Percentiles rank a stretch among this genome's conserved stretches.
These are phyloP conservation scores for Fusarium paranaense DNA, from an alignment of 2,329 filamentous ascomycete genomes.

Conservation along the genomic window DNA sequence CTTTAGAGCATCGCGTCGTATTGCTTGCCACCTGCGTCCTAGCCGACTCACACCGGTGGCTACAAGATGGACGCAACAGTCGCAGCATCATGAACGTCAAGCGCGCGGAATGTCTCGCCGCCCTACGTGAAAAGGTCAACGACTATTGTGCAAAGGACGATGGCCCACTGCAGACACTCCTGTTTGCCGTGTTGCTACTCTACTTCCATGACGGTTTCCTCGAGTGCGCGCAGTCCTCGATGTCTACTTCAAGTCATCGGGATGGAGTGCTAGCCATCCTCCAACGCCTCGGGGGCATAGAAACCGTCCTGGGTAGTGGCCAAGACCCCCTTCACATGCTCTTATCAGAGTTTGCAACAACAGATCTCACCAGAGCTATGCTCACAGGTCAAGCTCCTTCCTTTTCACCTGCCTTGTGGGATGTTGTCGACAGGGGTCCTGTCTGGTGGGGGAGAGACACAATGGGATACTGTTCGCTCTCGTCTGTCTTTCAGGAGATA, in stretches of 20 bases:
- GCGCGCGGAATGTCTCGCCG: slow-evolving; percentile 47
- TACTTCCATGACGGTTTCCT: slow-evolving; percentile 56
- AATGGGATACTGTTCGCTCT: slow-evolving; percentile 49
- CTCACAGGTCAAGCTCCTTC: slow-evolving; percentile 53
- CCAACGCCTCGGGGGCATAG: slow-evolving; percentile 46
- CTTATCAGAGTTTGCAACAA: slow-evolving; percentile 57
- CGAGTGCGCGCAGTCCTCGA: slow-evolving; percentile 46
- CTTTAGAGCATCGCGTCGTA: slow-evolving; percentile 49
- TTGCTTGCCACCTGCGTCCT: slow-evolving; percentile 48
- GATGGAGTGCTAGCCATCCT: slow-evolving; percentile 53
- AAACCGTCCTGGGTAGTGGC: slow-evolving; percentile 35
- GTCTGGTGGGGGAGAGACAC: slow-evolving; percentile 58
- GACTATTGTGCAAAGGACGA: slow-evolving; percentile 47
- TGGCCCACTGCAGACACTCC: slow-evolving; percentile 45
- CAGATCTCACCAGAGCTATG: slow-evolving; percentile 56
- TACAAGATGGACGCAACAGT: slow-evolving; percentile 47
- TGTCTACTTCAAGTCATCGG: slow-evolving; percentile 51
- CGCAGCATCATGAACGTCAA: slow-evolving; percentile 41
- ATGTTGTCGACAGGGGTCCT: slow-evolving; percentile 52
- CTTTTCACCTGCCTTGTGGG: slow-evolving; percentile 53
- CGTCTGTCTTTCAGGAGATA: slow-evolving; percentile 49
- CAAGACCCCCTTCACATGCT: slow-evolving; percentile 52
- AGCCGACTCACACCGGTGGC: slow-evolving; percentile 47
- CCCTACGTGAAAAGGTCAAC: slow-evolving; percentile 48
- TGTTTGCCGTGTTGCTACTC: slow-evolving; percentile 57